phyloP scores from a whole-genome alignment of 108 stramenopile genomes.

The Nannochloropsis granulata region DNA sequence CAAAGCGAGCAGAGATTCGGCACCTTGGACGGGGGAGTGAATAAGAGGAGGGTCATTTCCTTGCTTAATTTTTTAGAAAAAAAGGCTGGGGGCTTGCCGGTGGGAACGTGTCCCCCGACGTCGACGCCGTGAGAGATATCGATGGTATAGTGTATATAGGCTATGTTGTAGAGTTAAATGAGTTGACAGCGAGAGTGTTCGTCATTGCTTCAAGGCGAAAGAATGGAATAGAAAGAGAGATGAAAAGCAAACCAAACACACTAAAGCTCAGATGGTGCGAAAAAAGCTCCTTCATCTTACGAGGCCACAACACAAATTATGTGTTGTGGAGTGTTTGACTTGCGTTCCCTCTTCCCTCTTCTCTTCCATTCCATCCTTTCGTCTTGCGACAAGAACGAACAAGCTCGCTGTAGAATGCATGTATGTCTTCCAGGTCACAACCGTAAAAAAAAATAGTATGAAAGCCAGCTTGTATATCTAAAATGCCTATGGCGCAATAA shows the following conservation, averaged over 20 bases:
- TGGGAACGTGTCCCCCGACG: background rate
- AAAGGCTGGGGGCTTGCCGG: background rate
- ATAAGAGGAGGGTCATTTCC: background rate
- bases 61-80: background rate
- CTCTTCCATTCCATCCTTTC: too few relatives aligned
- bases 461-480: too few relatives aligned
- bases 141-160: background rate
- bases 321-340: too few relatives aligned
- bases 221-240: background rate
- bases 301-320: background rate
- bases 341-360: too few relatives aligned
- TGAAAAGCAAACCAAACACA: background rate
- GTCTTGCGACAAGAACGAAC: too few relatives aligned
- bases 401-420: too few relatives aligned
- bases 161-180: background rate
- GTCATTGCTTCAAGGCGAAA: background rate
- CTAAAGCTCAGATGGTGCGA: background rate
- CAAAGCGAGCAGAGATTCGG: background rate
- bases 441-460: too few relatives aligned
- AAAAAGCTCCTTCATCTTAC: background rate
- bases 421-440: too few relatives aligned
- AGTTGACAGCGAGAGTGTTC: background rate
- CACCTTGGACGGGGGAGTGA: background rate
- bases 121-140: background rate
- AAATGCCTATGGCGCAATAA: too few relatives aligned